Evolutionary conservation across 257 asterid genomes (phyloP).

Genomic region (Osmanthus fragrans): DNA sequence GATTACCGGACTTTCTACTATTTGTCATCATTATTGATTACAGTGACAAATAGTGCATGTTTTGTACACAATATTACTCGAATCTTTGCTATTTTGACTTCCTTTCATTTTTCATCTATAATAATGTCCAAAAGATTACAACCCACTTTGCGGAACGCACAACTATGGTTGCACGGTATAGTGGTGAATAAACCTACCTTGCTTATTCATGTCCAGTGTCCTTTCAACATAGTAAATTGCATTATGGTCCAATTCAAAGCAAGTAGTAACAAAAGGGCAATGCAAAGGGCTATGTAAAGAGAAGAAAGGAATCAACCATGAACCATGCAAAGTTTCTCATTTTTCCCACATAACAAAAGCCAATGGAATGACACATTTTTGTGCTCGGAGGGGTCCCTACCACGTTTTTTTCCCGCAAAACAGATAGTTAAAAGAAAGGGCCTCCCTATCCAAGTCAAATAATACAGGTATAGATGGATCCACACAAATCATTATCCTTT

Average conservation of each 20-base stretch:
- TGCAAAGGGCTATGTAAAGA: background rate
- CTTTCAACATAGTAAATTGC: background rate
- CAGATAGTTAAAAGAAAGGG: slow-evolving; percentile 34
- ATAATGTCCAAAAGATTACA: background rate
- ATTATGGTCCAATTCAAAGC: slow-evolving; percentile 19
- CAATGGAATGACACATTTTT: slow-evolving; percentile 23
- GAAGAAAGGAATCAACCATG: background rate
- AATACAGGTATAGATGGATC: slow-evolving; percentile 16
- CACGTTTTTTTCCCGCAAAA: slow-evolving; percentile 37
- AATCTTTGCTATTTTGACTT: too few relatives aligned
- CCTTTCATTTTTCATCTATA: too few relatives aligned
- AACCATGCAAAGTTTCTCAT: slow-evolving; percentile 3
- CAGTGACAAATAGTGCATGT: too few relatives aligned
- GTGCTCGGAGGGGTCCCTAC: slow-evolving; percentile 38
- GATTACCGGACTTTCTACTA: too few relatives aligned
- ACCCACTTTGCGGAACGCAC: background rate
- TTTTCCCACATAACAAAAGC: slow-evolving; percentile 28
- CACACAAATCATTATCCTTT: slow-evolving; percentile 15
- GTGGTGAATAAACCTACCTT: background rate
- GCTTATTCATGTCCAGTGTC: too few relatives aligned
- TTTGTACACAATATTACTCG: too few relatives aligned
- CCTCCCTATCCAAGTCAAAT: background rate
- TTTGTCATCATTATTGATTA: too few relatives aligned
- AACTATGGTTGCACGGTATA: too few relatives aligned
- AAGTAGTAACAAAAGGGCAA: slow-evolving; percentile 19